Evolutionary conservation across 768 basidiomycete genomes (phyloP).

Genomic region (Suillus discolor): DNA sequence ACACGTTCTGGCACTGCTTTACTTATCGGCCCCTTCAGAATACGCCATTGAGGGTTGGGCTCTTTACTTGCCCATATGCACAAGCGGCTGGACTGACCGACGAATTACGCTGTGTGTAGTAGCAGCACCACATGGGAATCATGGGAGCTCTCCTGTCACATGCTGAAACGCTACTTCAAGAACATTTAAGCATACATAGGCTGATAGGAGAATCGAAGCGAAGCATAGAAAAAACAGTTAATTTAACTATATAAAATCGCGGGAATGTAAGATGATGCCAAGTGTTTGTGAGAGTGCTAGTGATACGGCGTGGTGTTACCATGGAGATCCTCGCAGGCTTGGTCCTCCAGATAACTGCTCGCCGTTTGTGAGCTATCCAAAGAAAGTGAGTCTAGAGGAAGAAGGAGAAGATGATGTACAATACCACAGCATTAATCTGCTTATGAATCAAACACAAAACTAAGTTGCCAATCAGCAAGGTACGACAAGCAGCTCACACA

Average conservation of each 20-base stretch:
- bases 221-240: not conserved
- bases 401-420: constrained; percentile 7
- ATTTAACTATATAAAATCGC: not conserved
- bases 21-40: not conserved
- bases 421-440: constrained; percentile 32
- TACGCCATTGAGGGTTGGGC: not conserved
- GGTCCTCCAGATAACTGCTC: constrained; percentile 27
- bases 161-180: not conserved
- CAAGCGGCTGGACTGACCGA: not conserved
- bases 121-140: not conserved
- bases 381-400: constrained; percentile 8
- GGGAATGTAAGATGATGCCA: not conserved
- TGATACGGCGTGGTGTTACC: constrained; percentile 20
- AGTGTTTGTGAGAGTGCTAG: not conserved
- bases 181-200: too few species aligned
- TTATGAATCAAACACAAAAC: constrained; percentile 38
- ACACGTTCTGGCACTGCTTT: not conserved
- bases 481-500: not conserved
- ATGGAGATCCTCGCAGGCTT: constrained; percentile 35
- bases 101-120: not conserved
- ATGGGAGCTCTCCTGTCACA: not conserved
- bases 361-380: constrained; percentile 31
- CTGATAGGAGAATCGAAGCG: not conserved
- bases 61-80: not conserved
- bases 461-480: constrained; percentile 10